Percentiles rank a stretch among this genome's conserved stretches.
Conservation (phyloP, 2,329 filamentous ascomycete genomes). For the Aspergillus flavus region DNA sequence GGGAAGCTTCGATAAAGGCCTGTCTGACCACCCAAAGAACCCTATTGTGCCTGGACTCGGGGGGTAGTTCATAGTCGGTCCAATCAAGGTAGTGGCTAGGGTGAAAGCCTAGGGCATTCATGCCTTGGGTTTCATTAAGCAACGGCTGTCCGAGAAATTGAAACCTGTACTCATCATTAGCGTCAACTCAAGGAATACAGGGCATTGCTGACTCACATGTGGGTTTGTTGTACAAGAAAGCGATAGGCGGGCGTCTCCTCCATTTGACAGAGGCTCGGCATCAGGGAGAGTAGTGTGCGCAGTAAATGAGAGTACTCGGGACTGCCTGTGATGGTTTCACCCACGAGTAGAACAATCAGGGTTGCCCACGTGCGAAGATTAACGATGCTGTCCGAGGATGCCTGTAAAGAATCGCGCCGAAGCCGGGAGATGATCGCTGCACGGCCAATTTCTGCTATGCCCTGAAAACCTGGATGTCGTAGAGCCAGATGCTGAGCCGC, state of each 20-base stretch:
- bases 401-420: constrained; percentile 16
- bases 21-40: constrained; percentile 14
- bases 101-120: constrained; percentile 12
- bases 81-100: constrained; percentile 18
- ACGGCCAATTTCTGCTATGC: constrained; percentile 18
- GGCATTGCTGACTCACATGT: constrained; percentile 16
- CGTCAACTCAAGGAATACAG: not conserved
- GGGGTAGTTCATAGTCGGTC: constrained; percentile 19
- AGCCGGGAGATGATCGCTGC: constrained; percentile 21
- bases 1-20: constrained; percentile 25
- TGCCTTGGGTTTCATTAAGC: constrained; percentile 18
- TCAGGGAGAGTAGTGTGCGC: constrained; percentile 19
- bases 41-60: constrained; percentile 12
- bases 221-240: constrained; percentile 22
- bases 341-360: constrained; percentile 26
- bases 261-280: constrained; percentile 11
- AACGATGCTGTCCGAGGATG: constrained; percentile 18
- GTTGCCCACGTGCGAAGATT: constrained; percentile 23
- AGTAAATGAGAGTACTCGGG: constrained; percentile 21
- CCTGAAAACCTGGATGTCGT: constrained; percentile 11
- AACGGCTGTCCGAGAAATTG: constrained; percentile 22
- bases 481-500: constrained; percentile 26
- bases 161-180: constrained; percentile 11
- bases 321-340: constrained; percentile 29
- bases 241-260: constrained; percentile 1